phyloP scores from a whole-genome alignment of 2,329 filamentous ascomycete genomes.

The Colletotrichum sp. region DNA sequence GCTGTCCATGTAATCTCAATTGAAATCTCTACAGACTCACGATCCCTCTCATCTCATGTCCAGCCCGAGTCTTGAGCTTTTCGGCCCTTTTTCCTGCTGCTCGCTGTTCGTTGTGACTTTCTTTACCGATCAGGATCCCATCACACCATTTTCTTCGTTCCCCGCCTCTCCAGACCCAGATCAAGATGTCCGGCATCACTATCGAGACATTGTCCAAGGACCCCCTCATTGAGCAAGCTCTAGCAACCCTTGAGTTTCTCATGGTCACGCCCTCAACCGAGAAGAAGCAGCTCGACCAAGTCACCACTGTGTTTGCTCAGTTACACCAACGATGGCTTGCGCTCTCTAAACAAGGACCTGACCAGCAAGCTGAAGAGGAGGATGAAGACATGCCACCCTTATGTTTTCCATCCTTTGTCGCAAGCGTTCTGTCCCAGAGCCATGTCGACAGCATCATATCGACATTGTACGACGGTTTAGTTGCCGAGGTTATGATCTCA shows the following conservation, averaged over 20 bases:
- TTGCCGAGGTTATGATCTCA: not conserved
- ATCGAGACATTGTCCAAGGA: not conserved
- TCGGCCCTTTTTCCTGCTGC: not conserved
- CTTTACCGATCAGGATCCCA: not conserved
- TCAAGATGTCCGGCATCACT: not conserved
- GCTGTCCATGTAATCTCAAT: not conserved
- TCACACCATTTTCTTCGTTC: not conserved
- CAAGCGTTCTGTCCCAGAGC: not conserved
- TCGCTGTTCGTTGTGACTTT: not conserved
- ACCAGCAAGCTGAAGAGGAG: not conserved
- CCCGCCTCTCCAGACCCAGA: not conserved
- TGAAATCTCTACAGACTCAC: not conserved
- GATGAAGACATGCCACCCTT: not conserved
- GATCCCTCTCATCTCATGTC: not conserved
- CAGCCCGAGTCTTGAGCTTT: not conserved
- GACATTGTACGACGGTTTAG: not conserved
- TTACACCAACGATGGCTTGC: not conserved
- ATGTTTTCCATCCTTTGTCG: not conserved
- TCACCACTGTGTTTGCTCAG: not conserved
- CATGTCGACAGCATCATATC: not conserved
- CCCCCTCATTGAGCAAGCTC: not conserved
- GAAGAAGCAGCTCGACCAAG: not conserved
- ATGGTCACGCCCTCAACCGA: not conserved
- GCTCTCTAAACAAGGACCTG: not conserved
- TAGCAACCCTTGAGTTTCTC: not conserved